These are phyloP conservation scores for Jaltomata sinuosa DNA, from an alignment of 257 asterid genomes.

Conservation along the genomic window DNA sequence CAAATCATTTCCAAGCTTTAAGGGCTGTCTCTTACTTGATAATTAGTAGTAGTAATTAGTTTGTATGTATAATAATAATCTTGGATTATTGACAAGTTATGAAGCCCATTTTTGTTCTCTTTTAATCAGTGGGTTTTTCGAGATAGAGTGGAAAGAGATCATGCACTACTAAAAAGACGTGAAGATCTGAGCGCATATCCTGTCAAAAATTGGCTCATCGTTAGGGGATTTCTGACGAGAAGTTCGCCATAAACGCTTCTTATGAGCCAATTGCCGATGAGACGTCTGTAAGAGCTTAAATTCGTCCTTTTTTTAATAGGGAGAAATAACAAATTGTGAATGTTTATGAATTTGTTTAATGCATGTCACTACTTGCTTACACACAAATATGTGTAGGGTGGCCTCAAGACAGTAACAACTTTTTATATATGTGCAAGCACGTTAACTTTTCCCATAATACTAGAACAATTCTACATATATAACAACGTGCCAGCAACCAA, in stretches of 20 bases:
- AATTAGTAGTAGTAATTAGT: too few relatives aligned
- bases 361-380: neutral
- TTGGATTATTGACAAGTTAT: neutral
- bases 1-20: conserved; percentile 5
- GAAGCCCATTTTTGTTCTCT: neutral
- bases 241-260: neutral
- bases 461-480: too few relatives aligned
- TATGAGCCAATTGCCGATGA: neutral
- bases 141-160: neutral
- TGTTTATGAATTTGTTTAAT: neutral
- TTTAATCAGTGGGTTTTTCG: neutral
- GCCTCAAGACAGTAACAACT: neutral
- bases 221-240: neutral
- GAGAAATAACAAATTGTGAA: neutral
- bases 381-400: neutral
- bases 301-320: too few relatives aligned
- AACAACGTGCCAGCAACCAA: neutral
- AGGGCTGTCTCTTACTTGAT: neutral
- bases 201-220: neutral
- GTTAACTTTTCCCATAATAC: neutral
- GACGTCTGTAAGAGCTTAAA: too few relatives aligned
- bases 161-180: neutral
- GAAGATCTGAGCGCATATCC: neutral
- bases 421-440: conserved; percentile 3
- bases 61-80: neutral